Evolutionary conservation across 2,329 filamentous ascomycete species (phyloP).

Genomic region (Colletotrichum shisoi): DNA sequence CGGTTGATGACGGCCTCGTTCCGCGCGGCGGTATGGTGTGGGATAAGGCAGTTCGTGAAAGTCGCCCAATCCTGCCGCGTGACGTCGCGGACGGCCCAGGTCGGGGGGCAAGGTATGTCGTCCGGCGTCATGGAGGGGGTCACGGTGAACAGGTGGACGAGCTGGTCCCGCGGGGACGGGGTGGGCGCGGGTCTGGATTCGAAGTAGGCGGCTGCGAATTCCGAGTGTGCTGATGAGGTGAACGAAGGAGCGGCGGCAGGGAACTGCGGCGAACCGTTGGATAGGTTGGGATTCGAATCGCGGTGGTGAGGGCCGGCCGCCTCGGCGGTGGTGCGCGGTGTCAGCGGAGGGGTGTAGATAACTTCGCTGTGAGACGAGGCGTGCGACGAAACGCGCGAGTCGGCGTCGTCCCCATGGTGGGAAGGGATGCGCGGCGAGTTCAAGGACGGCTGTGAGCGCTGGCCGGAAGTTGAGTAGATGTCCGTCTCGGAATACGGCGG

Average conservation of each 20-base stretch:
- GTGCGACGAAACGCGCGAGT: conserved; percentile 50
- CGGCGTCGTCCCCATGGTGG: conserved; percentile 47
- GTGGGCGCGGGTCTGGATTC: conserved; percentile 52
- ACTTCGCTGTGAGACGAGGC: conserved; percentile 53
- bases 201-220: conserved; percentile 57
- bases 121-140: conserved; percentile 49
- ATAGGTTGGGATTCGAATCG: conserved; percentile 18
- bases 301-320: conserved; percentile 29
- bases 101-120: conserved; percentile 55
- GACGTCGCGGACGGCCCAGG: conserved; percentile 55
- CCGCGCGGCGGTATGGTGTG: conserved; percentile 53
- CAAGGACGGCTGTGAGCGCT: conserved; percentile 19
- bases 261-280: conserved; percentile 12
- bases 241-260: conserved; percentile 30
- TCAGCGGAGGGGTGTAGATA: conserved; percentile 62
- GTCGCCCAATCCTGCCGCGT: conserved; percentile 65
- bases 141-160: conserved; percentile 51
- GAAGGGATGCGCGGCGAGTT: conserved; percentile 40
- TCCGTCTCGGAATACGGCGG: conserved; percentile 68
- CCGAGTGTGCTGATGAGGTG: conserved; percentile 33
- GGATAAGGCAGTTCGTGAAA: conserved; percentile 65
- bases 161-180: conserved; percentile 26
- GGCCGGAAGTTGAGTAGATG: conserved; percentile 57
- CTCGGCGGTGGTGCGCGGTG: conserved; percentile 50
- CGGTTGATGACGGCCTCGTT: conserved; percentile 60